Evolutionary conservation across 306 rosid species (phyloP), one percentile per base, ranked within the genome.

Genomic region (Citrullus mucosospermus): DNA sequence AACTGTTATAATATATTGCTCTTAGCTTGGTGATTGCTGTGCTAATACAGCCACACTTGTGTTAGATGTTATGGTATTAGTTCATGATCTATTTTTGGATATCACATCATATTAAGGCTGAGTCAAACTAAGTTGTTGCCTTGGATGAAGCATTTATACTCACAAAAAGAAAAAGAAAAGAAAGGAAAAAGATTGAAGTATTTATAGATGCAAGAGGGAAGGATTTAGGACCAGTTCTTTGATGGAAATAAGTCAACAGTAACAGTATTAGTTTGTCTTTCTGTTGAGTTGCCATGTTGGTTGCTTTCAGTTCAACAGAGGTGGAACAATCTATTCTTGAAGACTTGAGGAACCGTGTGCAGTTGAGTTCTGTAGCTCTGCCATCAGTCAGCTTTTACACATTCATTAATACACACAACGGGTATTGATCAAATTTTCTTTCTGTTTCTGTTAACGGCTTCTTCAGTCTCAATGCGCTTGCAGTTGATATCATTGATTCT

Each of bases 381-480:
- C 99, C 99, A 80, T 96, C 98, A 7, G 90, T 96, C 89, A 92
- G 96, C 88, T 90, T 96, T 78, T 96, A 92, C 82, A 92, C 99
- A 30, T 90, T 91, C 79, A 81, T 92, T 84, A 92, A 92, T 75
- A 89, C 98, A 2, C 99, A 92, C 79, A 88, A 92, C 68, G 83
- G 97, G 99, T 96, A 91, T 82, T 48, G 59, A 54, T 75, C 54
- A 80, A 38, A 39, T 77, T 72, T 78, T 50, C 56, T 66, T 39
- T 68, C 18, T 25, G 25, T 38, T 68, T 41, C 25, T 54, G 58
- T 39, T 62, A 17, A 30, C 70, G 46, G 34, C 48, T 48, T 43
- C 18, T 69, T 56, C 77, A 68, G 80, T 65, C 56, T 41, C 38
- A 61, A 85, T 73, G 80, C 16, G 62, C 78, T 30, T 74, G 79